phyloP scores from a whole-genome alignment of 768 basidiomycete genomes.

The Boletus vinaceobasis region DNA sequence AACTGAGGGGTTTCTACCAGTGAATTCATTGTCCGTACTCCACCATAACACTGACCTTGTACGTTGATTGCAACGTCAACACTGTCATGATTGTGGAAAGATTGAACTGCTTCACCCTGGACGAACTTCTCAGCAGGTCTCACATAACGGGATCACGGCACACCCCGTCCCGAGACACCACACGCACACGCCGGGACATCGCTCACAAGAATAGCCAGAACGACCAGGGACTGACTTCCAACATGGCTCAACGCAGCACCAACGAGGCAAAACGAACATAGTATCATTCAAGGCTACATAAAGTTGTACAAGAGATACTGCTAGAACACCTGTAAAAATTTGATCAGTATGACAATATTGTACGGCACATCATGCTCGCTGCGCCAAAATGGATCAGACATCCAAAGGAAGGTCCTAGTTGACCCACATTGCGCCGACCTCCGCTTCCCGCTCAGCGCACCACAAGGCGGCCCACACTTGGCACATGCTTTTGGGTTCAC shows the following conservation, averaged over 20 bases:
- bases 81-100: background rate
- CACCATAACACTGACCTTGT: conserved; percentile 1
- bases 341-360: conserved; percentile 2
- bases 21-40: background rate
- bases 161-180: too few species aligned
- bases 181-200: background rate
- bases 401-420: conserved; percentile 80
- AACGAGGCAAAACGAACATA: background rate
- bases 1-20: background rate
- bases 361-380: conserved; percentile 9
- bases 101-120: background rate
- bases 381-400: conserved; percentile 60
- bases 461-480: conserved; percentile 61
- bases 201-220: background rate
- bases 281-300: background rate
- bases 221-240: too few species aligned
- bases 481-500: conserved; percentile 67
- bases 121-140: background rate
- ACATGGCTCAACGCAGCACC: background rate
- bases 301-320: background rate
- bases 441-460: conserved; percentile 74
- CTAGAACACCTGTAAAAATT: background rate
- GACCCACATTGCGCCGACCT: conserved; percentile 71
- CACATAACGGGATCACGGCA: too few species aligned
- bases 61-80: conserved; percentile 5